phyloP scores from a whole-genome alignment of 1,284 basidiomycete species.

The Athelia sp. region DNA sequence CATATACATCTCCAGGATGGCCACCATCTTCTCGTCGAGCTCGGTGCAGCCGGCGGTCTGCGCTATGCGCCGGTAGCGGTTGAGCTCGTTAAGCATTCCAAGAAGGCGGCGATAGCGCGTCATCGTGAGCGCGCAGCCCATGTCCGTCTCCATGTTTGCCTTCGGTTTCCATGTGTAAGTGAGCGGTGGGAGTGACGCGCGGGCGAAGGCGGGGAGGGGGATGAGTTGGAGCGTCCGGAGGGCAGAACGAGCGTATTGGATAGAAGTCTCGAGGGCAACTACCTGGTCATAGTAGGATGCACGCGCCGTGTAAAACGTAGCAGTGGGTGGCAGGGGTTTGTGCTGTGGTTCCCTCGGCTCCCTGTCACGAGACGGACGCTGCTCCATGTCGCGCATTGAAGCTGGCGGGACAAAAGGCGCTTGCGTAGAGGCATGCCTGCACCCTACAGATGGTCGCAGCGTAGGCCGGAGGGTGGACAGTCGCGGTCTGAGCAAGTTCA shows the following conservation, averaged over 20 bases:
- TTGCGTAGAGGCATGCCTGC: slow-evolving; percentile 18
- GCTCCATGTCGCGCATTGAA: background rate
- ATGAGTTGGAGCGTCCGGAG: slow-evolving; percentile 69
- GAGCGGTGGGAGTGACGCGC: slow-evolving; percentile 53
- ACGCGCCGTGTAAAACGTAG: slow-evolving; percentile 87
- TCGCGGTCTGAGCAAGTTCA: slow-evolving; percentile 26
- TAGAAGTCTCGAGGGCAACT: slow-evolving; percentile 61
- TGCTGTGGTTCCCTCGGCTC: slow-evolving; percentile 17
- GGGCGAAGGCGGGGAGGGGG: slow-evolving; percentile 71
- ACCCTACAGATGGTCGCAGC: slow-evolving; percentile 1
- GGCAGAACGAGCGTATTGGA: slow-evolving; percentile 50
- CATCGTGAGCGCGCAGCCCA: slow-evolving; percentile 63
- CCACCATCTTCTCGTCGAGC: slow-evolving; percentile 48
- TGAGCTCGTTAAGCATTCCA: slow-evolving; percentile 66
- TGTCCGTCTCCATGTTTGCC: slow-evolving; percentile 49
- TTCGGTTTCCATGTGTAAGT: slow-evolving; percentile 67
- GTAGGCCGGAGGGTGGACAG: slow-evolving; percentile 12
- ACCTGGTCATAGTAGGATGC: slow-evolving; percentile 75
- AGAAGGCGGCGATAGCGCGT: slow-evolving; percentile 70
- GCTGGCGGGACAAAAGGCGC: slow-evolving; percentile 26
- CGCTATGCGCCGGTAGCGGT: slow-evolving; percentile 69
- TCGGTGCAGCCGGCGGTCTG: slow-evolving; percentile 56
- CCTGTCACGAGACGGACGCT: background rate
- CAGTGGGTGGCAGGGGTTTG: slow-evolving; percentile 43
- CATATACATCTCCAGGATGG: slow-evolving; percentile 58